Conservation (phyloP, 805 yeast genomes). For the Spathaspora gorwiae region DNA sequence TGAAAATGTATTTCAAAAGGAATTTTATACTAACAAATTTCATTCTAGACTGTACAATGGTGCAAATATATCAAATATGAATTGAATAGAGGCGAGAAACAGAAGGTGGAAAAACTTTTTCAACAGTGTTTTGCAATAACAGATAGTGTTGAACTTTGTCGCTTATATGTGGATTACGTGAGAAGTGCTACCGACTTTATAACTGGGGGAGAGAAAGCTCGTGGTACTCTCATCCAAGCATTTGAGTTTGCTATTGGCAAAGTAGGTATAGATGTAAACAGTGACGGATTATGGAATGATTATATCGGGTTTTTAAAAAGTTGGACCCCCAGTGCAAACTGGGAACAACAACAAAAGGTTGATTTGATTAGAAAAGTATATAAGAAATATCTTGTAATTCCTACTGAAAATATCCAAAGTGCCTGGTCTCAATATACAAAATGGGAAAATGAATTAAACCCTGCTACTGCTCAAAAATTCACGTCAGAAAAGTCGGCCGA, state of each 20-base stretch:
- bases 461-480: constrained; percentile 76
- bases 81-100: constrained; percentile 59
- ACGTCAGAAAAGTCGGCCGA: constrained; percentile 77
- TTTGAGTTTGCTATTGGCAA: constrained; percentile 75
- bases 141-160: constrained; percentile 67
- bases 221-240: constrained; percentile 70
- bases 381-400: constrained; percentile 67
- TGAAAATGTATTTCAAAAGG: not conserved
- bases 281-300: constrained; percentile 74
- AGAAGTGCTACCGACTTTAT: constrained; percentile 64
- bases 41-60: constrained; percentile 52
- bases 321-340: constrained; percentile 74
- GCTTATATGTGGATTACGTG: constrained; percentile 72
- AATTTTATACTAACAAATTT: constrained; percentile 16
- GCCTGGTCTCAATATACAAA: constrained; percentile 77
- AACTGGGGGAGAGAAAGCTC: constrained; percentile 78
- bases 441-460: constrained; percentile 77
- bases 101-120: constrained; percentile 62
- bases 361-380: constrained; percentile 73
- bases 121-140: constrained; percentile 57
- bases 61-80: constrained; percentile 63
- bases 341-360: constrained; percentile 80
- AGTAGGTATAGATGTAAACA: constrained; percentile 73
- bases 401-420: constrained; percentile 67
- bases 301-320: constrained; percentile 72